phyloP scores from a whole-genome alignment of 2,329 filamentous ascomycete species.

The Ceratocystis albifundus region DNA sequence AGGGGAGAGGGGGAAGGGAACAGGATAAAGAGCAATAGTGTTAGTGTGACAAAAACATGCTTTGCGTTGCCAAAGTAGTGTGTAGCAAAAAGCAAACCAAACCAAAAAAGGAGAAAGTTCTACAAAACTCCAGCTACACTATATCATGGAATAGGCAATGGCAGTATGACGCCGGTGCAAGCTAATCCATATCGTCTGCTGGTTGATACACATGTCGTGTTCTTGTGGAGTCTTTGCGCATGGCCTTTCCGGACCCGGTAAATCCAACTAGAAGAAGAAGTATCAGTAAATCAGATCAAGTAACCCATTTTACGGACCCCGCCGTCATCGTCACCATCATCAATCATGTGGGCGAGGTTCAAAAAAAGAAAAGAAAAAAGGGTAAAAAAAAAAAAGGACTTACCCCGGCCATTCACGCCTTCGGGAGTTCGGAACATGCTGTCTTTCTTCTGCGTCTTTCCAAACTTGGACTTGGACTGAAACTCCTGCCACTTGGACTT shows the following conservation, averaged over 20 bases:
- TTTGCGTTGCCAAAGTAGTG: too few species aligned
- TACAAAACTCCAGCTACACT: background rate
- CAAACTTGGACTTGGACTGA: slow-evolving; percentile 61
- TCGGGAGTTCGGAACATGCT: slow-evolving; percentile 96
- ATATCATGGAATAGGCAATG: background rate
- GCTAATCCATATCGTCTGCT: slow-evolving; percentile 60
- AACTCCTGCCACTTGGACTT: slow-evolving; percentile 96
- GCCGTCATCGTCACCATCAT: too few species aligned
- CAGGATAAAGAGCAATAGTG: too few species aligned
- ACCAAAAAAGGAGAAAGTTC: background rate
- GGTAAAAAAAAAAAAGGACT: slow-evolving; percentile 26
- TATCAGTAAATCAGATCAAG: slow-evolving; percentile 25
- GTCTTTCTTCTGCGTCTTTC: slow-evolving; percentile 64
- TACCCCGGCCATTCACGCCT: slow-evolving; percentile 75
- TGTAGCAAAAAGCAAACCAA: background rate
- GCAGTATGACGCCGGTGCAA: background rate
- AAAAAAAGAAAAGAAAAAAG: too few species aligned
- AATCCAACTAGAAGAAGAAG: slow-evolving; percentile 74
- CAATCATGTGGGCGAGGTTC: background rate
- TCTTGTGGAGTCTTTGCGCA: slow-evolving; percentile 82
- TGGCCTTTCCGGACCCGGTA: slow-evolving; percentile 84
- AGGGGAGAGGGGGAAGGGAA: too few species aligned
- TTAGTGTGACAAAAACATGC: too few species aligned
- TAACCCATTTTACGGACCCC: background rate
- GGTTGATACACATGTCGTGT: slow-evolving; percentile 76